Evolutionary conservation across 164 flowering plant genomes (phyloP), one percentile per base, ranked within the genome.

Genomic region (Magnolia kwangsiensis): DNA sequence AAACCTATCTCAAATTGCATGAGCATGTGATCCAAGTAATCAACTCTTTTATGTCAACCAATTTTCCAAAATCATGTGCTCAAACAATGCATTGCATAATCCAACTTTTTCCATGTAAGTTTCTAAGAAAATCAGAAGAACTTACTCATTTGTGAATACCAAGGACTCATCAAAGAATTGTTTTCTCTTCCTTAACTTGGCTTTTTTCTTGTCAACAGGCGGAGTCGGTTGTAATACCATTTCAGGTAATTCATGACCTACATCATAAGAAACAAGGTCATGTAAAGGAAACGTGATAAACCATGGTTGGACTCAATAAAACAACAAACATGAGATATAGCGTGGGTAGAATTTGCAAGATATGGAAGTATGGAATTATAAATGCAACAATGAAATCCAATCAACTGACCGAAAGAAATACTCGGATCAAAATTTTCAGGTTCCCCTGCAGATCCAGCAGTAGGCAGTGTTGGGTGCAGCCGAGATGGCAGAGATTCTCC

Each of bases 111-210:
- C 13, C 16, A 51, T 4, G 45, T 4, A 51, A n/a, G 3, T n/a
- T 9, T 9, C 37, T 5, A 70, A 13, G 14, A 8, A 24, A 68
- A 68, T 3, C 45, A 69, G 29, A 51, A 50, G 79, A 1, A 55
- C 90, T 76, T 89, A 92, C 99, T 74, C 72, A 77, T 94, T 96
- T 1, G 82, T 69, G 74, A 96, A 80, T 66, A 91, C 98, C 2
- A 85, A 75, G 14, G 78, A 0, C 51, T 79, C 77, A 81, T 94
- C 97, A 81, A 78, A 88, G 14, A 65, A 72, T 31, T 69, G 83
- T 69, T 86, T 92, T 78, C 94, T 88, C 82, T 83, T 92, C 80
- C 89, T 83, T 74, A n/a, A 23, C 73, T 86, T 27, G 2, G 77
- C 72, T 68, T 75, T 78, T 50, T 81, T 86, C 76, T 80, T 77